Evolutionary conservation across 1,284 basidiomycete genomes (phyloP), one percentile per base, ranked within the genome.

Genomic region (Ceratobasidium sp.): DNA sequence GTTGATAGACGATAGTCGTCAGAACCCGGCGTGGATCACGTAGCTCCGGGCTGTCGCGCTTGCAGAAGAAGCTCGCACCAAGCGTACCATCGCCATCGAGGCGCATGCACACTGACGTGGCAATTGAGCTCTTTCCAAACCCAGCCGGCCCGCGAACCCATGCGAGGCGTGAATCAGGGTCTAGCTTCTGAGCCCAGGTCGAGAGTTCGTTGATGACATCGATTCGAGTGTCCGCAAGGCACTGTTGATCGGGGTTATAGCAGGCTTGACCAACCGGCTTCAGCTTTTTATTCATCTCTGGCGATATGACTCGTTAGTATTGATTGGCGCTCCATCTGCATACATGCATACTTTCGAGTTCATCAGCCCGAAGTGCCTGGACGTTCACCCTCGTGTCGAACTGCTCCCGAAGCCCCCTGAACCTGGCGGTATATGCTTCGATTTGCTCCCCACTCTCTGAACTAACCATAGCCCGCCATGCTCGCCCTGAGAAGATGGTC

Each of bases 101-200:
- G 9, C 44, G 56, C n/a, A 23, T 1, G 20, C 57, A 62, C 2
- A 73, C 42, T 3, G 69, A 73, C 3, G 57, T 28, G 1, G 69
- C 33, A 3, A 73, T 50, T 1, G 69, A 44, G 44, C 69, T 73
- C 56, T 73, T 73, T n/a, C 69, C 69, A 17, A 73, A 44, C 20
- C 69, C 69, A 20, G 69, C 69, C n/a, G 46, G 69, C 7, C 69
- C 69, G n/a, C 62, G 44, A 20, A 73, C 57, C 69, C 69, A 73
- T 10, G 54, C 54, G 26, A 56, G 54, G 54, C 54, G 54, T 23
- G 54, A 23, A 12, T 23, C 54, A 28, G 3, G 9, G 23, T 28
- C 54, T 28, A 23, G 12, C 3, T 26, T 56, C 12, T 56, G 54
- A 56, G 54, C 54, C 54, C 54, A 56, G 3, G 3, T 26, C 6